Conservation (phyloP, 306 rosid genomes). For the Cercis canadensis region DNA sequence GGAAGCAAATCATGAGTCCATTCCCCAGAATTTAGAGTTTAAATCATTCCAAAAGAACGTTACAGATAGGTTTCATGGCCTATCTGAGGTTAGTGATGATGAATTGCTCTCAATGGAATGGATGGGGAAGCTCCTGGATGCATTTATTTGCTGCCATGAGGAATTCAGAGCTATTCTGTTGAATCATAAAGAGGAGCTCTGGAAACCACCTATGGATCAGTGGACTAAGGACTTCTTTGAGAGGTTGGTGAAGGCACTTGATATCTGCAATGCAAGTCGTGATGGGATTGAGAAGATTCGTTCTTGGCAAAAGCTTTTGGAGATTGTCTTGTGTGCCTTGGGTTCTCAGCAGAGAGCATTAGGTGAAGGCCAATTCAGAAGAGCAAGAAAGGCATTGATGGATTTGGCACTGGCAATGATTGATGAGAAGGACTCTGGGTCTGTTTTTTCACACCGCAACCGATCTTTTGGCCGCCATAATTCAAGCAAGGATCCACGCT, state of each 20-base stretch:
- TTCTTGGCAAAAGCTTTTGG: conserved; percentile 70
- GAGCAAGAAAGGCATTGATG: conserved; percentile 81
- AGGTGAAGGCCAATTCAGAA: conserved; percentile 77
- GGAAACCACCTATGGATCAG: conserved; percentile 69
- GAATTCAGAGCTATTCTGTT: conserved; percentile 62
- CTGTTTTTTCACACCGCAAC: conserved; percentile 66
- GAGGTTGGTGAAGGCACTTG: conserved; percentile 80
- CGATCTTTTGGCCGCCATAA: conserved; percentile 80
- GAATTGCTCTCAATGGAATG: conserved; percentile 72
- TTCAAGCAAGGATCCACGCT: conserved; percentile 60
- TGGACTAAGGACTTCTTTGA: conserved; percentile 67
- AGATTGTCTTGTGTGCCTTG: conserved; percentile 73
- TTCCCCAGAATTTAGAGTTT: conserved; percentile 58
- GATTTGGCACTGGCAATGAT: conserved; percentile 81
- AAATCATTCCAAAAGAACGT: conserved; percentile 66
- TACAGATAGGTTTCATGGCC: conserved; percentile 57
- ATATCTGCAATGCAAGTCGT: conserved; percentile 74
- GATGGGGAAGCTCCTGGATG: conserved; percentile 66
- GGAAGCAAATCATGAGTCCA: conserved; percentile 58
- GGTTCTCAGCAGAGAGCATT: conserved; percentile 65
- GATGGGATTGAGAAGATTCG: conserved; percentile 77
- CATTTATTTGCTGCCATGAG: conserved; percentile 60
- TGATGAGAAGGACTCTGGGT: conserved; percentile 70
- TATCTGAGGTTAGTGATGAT: conserved; percentile 58
- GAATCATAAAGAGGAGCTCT: conserved; percentile 56